phyloP scores from a whole-genome alignment of 495 filamentous ascomycete species.

The Penicillium bovifimosum region DNA sequence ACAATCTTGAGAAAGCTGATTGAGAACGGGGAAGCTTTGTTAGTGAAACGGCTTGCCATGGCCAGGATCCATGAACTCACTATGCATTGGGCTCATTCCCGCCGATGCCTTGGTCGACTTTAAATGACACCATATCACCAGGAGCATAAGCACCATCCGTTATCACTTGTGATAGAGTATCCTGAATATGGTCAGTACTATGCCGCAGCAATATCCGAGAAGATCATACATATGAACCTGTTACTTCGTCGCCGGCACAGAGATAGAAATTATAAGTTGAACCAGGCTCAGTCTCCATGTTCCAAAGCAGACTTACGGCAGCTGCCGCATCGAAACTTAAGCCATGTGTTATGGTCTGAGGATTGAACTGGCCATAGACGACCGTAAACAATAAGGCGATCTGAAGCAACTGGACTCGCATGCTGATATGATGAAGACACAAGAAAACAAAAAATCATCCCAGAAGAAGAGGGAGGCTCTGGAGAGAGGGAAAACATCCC shows the following conservation, averaged over 20 bases:
- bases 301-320: conserved; percentile 37
- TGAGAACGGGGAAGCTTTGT: conserved; percentile 2
- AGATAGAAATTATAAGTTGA: conserved; percentile 56
- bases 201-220: not conserved
- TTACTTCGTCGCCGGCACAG: conserved; percentile 57
- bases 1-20: conserved; percentile 62
- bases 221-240: conserved; percentile 32
- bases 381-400: conserved; percentile 40
- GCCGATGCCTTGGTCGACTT: conserved; percentile 43
- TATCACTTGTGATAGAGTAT: conserved; percentile 38
- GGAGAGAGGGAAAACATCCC: not conserved
- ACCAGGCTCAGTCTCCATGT: conserved; percentile 34
- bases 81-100: conserved; percentile 55
- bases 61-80: conserved; percentile 35
- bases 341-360: conserved; percentile 27
- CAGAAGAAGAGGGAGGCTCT: not conserved
- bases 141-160: conserved; percentile 38
- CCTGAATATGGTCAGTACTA: conserved; percentile 24
- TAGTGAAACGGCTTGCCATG: not conserved
- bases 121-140: conserved; percentile 48
- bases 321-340: conserved; percentile 46
- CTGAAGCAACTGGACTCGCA: conserved; percentile 33
- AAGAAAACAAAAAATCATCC: not conserved
- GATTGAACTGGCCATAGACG: conserved; percentile 47
- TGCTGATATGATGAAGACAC: conserved; percentile 19